phyloP scores from a whole-genome alignment of 2,329 filamentous ascomycete genomes.

The Ophiosphaerella narmari region DNA sequence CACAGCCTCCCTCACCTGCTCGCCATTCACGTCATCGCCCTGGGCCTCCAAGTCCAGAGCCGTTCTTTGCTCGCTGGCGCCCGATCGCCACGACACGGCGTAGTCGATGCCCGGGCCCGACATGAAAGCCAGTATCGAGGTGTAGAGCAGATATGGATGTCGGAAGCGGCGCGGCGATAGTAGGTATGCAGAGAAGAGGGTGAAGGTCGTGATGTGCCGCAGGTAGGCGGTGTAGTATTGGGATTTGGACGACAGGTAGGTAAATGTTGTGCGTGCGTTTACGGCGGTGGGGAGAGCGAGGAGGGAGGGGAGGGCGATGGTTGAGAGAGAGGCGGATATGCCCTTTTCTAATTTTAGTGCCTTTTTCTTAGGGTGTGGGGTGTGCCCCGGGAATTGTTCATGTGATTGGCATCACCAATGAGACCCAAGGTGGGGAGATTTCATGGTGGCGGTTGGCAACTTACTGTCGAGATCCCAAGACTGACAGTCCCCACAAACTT shows the following conservation, averaged over 20 bases:
- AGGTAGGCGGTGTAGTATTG: conserved; percentile 63
- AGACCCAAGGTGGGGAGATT: conserved; percentile 3
- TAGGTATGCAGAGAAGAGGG: conserved; percentile 77
- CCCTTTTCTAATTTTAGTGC: conserved; percentile 61
- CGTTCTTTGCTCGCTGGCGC: conserved; percentile 28
- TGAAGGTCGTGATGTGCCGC: conserved; percentile 68
- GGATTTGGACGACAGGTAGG: conserved; percentile 65
- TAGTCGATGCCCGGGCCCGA: conserved; percentile 49
- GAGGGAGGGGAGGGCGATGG: conserved; percentile 77
- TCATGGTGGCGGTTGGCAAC: conserved; percentile 43
- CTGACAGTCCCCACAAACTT: conserved; percentile 95
- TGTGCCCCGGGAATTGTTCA: background rate
- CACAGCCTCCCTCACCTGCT: conserved; percentile 53
- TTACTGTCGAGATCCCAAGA: conserved; percentile 84
- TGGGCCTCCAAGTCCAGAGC: conserved; percentile 38
- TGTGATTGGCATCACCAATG: conserved; percentile 1
- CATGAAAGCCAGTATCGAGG: conserved; percentile 66
- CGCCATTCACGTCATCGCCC: conserved; percentile 54
- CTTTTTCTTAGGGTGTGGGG: background rate
- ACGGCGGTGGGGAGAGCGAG: conserved; percentile 78
- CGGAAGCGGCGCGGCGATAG: conserved; percentile 74
- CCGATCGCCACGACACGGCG: conserved; percentile 32
- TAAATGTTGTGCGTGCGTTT: conserved; percentile 64
- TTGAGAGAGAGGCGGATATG: conserved; percentile 81
- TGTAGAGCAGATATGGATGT: conserved; percentile 92